These are phyloP conservation scores for Coleophoma eucalyptorum DNA, from an alignment of 2,329 filamentous ascomycete genomes.

Conservation along the genomic window DNA sequence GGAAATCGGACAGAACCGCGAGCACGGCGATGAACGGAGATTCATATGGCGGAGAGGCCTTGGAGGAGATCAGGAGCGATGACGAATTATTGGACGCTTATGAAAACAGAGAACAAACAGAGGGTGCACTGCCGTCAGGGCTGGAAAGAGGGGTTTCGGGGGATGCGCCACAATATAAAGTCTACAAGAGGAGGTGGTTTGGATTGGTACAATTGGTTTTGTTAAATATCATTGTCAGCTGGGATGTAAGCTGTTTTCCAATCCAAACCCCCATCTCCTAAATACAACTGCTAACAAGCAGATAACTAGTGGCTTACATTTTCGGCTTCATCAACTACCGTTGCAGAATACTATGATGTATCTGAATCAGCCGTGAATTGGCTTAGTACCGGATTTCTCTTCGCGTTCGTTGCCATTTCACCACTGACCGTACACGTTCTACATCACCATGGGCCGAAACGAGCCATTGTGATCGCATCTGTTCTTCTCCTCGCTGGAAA, in stretches of 20 bases:
- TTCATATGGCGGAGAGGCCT: constrained; percentile 14
- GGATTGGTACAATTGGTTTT: constrained; percentile 79
- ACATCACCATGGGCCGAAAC: constrained; percentile 72
- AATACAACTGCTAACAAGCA: no score
- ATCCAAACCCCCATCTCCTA: no score
- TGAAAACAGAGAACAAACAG: no score
- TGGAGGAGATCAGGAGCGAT: constrained; percentile 23
- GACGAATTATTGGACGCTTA: constrained; percentile 22
- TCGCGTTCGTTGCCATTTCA: constrained; percentile 72
- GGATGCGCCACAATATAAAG: constrained; percentile 34
- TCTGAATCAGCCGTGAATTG: constrained; percentile 81
- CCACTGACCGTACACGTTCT: constrained; percentile 75
- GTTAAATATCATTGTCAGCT: constrained; percentile 89
- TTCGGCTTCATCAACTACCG: constrained; percentile 72
- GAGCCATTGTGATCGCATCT: constrained; percentile 70
- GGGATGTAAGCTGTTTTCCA: constrained; percentile 69
- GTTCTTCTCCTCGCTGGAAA: constrained; percentile 76
- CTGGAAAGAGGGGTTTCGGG: no score
- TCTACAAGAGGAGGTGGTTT: constrained; percentile 88
- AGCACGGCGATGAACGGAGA: constrained; percentile 4
- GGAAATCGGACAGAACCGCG: constrained; percentile 8
- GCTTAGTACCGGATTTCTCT: constrained; percentile 84
- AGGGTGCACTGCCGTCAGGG: no score
- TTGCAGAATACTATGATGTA: constrained; percentile 73
- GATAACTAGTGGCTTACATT: constrained; percentile 81